A percentile compares a stretch with the other conserved stretches of the same genome.
Conservation (phyloP, 805 yeast genomes). For the Ascoidea tarda region DNA sequence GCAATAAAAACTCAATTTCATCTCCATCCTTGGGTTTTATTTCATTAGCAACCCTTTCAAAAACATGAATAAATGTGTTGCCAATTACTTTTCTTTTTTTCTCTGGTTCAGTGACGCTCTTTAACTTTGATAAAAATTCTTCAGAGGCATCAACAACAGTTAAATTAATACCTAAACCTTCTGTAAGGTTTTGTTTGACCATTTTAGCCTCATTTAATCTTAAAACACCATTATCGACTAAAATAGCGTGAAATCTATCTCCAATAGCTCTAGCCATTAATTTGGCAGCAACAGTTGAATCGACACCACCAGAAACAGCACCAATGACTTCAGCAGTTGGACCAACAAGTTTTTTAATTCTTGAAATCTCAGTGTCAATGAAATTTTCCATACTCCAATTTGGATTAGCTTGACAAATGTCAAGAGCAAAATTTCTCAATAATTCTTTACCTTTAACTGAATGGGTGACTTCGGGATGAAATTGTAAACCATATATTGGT, state of each 20-base stretch:
- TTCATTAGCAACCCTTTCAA: slow-evolving; percentile 89
- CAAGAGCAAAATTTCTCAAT: slow-evolving; percentile 85
- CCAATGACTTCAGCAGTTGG: slow-evolving; percentile 98
- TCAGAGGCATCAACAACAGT: slow-evolving; percentile 92
- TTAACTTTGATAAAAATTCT: slow-evolving; percentile 70
- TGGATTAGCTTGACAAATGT: slow-evolving; percentile 72
- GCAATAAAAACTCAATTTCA: slow-evolving; percentile 84
- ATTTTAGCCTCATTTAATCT: slow-evolving; percentile 83
- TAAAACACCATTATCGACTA: slow-evolving; percentile 97
- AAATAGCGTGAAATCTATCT: slow-evolving; percentile 94
- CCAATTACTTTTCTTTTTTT: slow-evolving; percentile 98
- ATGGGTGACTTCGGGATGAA: slow-evolving; percentile 98
- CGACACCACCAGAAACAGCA: slow-evolving; percentile 99
- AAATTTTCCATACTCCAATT: slow-evolving; percentile 99
- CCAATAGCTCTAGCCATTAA: slow-evolving; percentile 97
- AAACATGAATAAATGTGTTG: slow-evolving; percentile 92
- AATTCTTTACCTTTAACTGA: slow-evolving; percentile 80
- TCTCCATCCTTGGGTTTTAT: slow-evolving; percentile 82
- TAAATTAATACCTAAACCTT: slow-evolving; percentile 88
- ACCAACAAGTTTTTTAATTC: slow-evolving; percentile 86
- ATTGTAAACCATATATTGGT: slow-evolving; percentile 86
- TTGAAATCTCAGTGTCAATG: slow-evolving; percentile 88
- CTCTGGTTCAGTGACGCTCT: slow-evolving; percentile 96
- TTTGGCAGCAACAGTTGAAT: slow-evolving; percentile 98
- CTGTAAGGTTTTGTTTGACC: slow-evolving; percentile 81